Conservation (phyloP, 352 stramenopile species). For the Thalassiosira allenii region DNA sequence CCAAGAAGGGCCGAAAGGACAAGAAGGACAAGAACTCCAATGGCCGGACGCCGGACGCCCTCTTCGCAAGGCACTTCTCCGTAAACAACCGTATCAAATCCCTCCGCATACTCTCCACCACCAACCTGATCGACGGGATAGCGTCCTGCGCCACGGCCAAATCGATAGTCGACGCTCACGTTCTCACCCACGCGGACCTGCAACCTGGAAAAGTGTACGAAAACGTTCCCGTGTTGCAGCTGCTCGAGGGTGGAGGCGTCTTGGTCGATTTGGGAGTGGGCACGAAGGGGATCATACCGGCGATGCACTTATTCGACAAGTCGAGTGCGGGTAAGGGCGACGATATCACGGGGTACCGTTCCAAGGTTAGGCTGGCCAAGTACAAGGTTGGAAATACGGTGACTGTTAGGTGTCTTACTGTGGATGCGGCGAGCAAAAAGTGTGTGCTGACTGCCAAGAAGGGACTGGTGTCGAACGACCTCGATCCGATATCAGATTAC, state of each 20-base stretch:
- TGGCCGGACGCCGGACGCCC: conserved; percentile 52
- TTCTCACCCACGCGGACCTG: conserved; percentile 80
- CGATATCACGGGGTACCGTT: conserved; percentile 66
- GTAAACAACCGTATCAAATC: conserved; percentile 51
- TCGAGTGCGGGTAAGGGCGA: conserved; percentile 37
- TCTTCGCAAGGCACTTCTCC: conserved; percentile 81
- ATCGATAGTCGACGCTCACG: conserved; percentile 75
- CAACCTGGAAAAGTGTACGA: conserved; percentile 73
- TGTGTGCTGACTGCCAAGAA: conserved; percentile 91
- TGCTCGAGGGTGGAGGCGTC: conserved; percentile 70
- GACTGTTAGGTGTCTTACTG: conserved; percentile 76
- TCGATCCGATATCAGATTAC: conserved; percentile 81
- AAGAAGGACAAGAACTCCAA: conserved; percentile 37
- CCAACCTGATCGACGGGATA: conserved; percentile 78
- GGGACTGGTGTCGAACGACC: conserved; percentile 86
- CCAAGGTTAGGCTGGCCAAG: conserved; percentile 75
- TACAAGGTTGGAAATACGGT: conserved; percentile 79
- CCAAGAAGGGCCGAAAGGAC: conserved; percentile 44
- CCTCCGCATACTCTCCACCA: conserved; percentile 63
- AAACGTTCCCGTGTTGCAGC: conserved; percentile 73
- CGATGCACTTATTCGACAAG: conserved; percentile 82
- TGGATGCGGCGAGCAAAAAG: conserved; percentile 62
- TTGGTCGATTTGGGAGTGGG: conserved; percentile 76
- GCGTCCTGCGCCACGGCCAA: conserved; percentile 75
- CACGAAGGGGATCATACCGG: conserved; percentile 74